Evolutionary conservation across 495 filamentous ascomycete genomes (phyloP), one percentile per base, ranked within the genome.

Genomic region (Patellaria atrata): DNA sequence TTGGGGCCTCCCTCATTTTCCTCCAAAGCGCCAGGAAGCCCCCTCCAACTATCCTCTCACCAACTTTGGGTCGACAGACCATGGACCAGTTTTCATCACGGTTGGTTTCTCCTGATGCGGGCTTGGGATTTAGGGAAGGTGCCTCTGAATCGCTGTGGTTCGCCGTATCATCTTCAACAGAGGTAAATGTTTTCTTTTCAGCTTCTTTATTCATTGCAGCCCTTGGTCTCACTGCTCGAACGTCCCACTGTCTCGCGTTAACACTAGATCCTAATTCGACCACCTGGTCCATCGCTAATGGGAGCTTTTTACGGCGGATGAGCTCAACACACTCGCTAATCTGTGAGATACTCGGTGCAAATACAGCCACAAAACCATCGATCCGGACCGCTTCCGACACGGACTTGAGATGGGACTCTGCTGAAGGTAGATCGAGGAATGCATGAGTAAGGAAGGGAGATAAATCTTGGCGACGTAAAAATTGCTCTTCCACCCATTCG

Each of bases 331-430:
- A 73, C 1, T 67, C 60, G 22, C 61, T 67, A 37, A 86, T 79
- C 55, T 86, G 82, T 4, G 77, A 82, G 37, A 87, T 70, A 41
- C 70, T 80, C 2, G 81, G 81, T 53, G 69, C 72, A 51, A 81
- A 87, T 12, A 81, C 69, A 16, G 72, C 58, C 1, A 87, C 54
- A 3, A 65, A 47, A 1, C 77, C 81, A 52, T 79, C 64, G 0
- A 61, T 56, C 15, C 63, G 61, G 37, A 86, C 50, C n/a, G 71
- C 64, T 9, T 64, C 53, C 0, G 62, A 55, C 17, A 79, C 63
- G 35, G 65, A 62, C 1, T 56, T 59, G n/a, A 86, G 58, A 42
- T 77, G 65, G 9, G 56, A 33, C 22, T 81, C 55, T 0, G 70
- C 59, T 16, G 56, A 61, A 4, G 82, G 79, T 44, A 87, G 63